Evolutionary conservation across 2,329 filamentous ascomycete species (phyloP), one percentile per base, ranked within the genome.

Genomic region (Diplodia intermedia): DNA sequence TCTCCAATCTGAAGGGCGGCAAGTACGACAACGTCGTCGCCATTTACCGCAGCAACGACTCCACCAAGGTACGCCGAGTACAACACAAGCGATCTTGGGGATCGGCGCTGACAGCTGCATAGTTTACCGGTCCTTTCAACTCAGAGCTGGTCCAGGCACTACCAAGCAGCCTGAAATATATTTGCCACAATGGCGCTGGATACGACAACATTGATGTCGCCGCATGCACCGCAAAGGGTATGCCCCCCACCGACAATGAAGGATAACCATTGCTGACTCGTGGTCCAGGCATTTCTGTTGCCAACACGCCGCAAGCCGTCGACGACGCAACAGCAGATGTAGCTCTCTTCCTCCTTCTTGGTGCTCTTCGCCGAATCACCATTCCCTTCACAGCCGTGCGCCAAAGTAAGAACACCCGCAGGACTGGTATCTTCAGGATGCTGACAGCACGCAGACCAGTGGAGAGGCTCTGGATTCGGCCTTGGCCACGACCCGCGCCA

Each of bases 121-220:
- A 72, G 70, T 75, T 82, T 38, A 83, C 82, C 2, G 82, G 82
- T 26, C 80, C 81, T 54, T 84, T 83, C 72, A 75, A 84, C 72
- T 74, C 76, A 26, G 82, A 83, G 69, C 76, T 84, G 12, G 74
- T 84, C 2, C 72, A 76, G 11, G 77, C 73, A 6, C 73, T 84
- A 7, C 82, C 82, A 0, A 75, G 77, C 68, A 78, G 75, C 69
- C 50, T 83, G 63, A 82, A 81, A 62, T 83, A 77, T 69, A 79
- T 82, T 29, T 81, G 79, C 66, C 82, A 84, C 71, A 82, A 83
- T 62, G 81, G 66, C 18, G 86, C 86, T 1, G 86, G 86, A 4
- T 89, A 89, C 75, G 86, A 88, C 73, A 87, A 87, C 71, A 83
- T 89, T 57, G 86, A 88, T 68, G 79, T 88, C 15, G 75, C 79